Evolutionary conservation across 1,284 basidiomycete species (phyloP), one percentile per base, ranked within the genome.

Genomic region (Amylostereum chailletii): DNA sequence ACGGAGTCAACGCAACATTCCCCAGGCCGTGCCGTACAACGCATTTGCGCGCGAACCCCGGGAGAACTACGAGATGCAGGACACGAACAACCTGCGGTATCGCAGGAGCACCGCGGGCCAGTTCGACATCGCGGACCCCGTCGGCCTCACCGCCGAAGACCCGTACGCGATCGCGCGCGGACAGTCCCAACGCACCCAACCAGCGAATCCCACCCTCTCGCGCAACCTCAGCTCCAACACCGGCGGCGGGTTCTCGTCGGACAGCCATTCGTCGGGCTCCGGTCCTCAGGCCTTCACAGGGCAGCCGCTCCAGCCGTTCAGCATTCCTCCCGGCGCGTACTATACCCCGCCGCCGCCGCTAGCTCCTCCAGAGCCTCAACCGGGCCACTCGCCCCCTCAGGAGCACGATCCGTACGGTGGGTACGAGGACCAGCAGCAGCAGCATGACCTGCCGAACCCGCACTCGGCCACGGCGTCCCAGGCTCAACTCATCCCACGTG

Each of bases 11-110:
- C 57, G 57, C 33, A 48, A 44, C 8, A 53, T 48, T 34, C 56
- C 54, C 47, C 49, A 47, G 29, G 55, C 58, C 26, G 52, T 59
- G 43, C 69, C 69, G 8, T 70, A 67, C 53, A 61, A 60, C 39
- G 65, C 66, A 1, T 67, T 68, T 48, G 62, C 64, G 1, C 57
- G 55, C 45, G 41, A 43, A n/a, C 37, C 33, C 1, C 55, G 46
- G 27, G 52, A 51, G 34, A 42, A 56, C 39, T 57, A 56, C 46
- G 56, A 57, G 47, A 56, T 54, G 56, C 19, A 40, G 6, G 56
- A 54, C 37, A 34, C 46, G 31, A 34, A 47, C 26, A 42, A 34
- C 19, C 38, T 50, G 30, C 51, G 50, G 37, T 42, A 50, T 4
- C 48, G 49, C 45, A 45, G 51, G 5, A 48, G 10, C 47, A 46